Evolutionary conservation across 129 eudicot genomes (phyloP).

Genomic region (Tanacetum coccineum): DNA sequence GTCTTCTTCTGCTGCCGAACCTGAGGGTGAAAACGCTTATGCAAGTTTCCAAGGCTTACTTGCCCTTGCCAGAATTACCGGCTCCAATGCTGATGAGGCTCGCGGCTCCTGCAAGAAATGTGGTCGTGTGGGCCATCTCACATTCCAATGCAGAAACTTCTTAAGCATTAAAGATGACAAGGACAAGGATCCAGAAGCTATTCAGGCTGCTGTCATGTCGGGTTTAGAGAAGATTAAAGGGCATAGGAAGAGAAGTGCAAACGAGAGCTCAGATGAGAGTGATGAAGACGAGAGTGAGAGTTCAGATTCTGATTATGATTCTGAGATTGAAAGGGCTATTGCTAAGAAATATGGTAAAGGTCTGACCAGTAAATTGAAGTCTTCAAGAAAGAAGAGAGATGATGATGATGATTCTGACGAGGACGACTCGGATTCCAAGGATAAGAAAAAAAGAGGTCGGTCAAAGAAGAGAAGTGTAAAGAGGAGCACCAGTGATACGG

Average conservation of each 20-base stretch:
- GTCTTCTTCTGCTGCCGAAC: constrained; percentile 43
- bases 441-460: constrained; percentile 52
- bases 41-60: constrained; percentile 84
- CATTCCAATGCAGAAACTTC: constrained; percentile 84
- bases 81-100: constrained; percentile 76
- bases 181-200: constrained; percentile 60
- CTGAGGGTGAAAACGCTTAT: constrained; percentile 81
- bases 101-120: constrained; percentile 95
- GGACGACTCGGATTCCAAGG: constrained; percentile 47
- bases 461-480: constrained; percentile 67
- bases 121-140: constrained; percentile 91
- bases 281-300: constrained; percentile 85
- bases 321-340: constrained; percentile 79
- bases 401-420: constrained; percentile 39
- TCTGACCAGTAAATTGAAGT: constrained; percentile 35
- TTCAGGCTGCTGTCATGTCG: constrained; percentile 68
- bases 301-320: constrained; percentile 81
- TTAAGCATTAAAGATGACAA: constrained; percentile 71
- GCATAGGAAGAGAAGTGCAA: constrained; percentile 28
- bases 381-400: constrained; percentile 34
- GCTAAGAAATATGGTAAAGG: constrained; percentile 54
- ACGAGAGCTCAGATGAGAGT: constrained; percentile 58
- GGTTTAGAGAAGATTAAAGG: constrained; percentile 85
- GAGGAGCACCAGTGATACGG: constrained; percentile 39
- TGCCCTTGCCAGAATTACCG: constrained; percentile 72